Evolutionary conservation across 2,329 filamentous ascomycete genomes (phyloP).

Genomic region (Polychaeton citri): DNA sequence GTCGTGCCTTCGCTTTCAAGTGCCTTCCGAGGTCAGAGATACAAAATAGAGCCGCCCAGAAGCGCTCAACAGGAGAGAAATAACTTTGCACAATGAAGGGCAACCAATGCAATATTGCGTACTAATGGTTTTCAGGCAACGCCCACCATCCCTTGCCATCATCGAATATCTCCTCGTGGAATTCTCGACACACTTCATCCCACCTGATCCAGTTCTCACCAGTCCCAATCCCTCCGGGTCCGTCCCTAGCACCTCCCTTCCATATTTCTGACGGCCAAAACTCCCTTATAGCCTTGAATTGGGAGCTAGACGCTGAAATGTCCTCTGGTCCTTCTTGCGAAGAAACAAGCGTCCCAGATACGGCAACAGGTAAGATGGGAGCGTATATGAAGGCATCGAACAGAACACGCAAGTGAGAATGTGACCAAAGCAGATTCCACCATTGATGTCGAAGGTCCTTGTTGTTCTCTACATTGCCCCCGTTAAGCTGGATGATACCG

Average conservation of each 20-base stretch:
- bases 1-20: no score
- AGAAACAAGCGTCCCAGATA: slow-evolving; percentile 22
- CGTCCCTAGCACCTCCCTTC: slow-evolving; percentile 33
- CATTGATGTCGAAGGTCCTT: slow-evolving; percentile 7
- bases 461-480: slow-evolving; percentile 5
- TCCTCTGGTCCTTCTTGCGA: background rate
- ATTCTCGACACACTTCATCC: slow-evolving; percentile 29
- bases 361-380: slow-evolving; percentile 14
- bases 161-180: slow-evolving; percentile 31
- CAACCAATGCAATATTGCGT: no score
- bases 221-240: slow-evolving; percentile 11
- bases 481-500: slow-evolving; percentile 14
- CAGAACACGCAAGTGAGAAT: slow-evolving; percentile 7
- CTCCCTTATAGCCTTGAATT: slow-evolving; percentile 20
- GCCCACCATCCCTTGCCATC: slow-evolving; percentile 28
- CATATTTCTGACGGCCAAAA: slow-evolving; percentile 32
- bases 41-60: no score
- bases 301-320: slow-evolving; percentile 9
- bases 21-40: no score
- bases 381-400: slow-evolving; percentile 6
- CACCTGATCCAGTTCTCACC: slow-evolving; percentile 30
- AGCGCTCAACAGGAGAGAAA: no score
- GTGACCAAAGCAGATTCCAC: slow-evolving; percentile 13
- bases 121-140: slow-evolving; percentile 10
- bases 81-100: no score